A percentile compares a stretch with the other conserved stretches of the same genome.
phyloP scores from a whole-genome alignment of 768 basidiomycete genomes.

The Mycena pura region DNA sequence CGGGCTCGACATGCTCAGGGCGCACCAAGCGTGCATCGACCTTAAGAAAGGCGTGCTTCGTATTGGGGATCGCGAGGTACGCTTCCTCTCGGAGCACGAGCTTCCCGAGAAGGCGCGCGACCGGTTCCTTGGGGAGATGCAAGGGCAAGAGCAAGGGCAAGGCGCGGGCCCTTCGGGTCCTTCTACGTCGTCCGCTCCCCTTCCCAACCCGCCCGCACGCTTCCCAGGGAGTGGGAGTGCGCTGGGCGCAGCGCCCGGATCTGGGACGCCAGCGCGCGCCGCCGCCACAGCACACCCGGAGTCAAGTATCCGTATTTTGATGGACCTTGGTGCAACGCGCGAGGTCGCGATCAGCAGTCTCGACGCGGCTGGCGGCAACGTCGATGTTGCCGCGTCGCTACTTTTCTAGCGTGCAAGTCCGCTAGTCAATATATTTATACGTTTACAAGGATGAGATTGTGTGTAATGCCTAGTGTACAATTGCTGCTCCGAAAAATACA shows the following conservation, averaged over 20 bases:
- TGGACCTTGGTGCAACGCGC: slow-evolving; percentile 79
- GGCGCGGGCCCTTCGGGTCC: slow-evolving; percentile 28
- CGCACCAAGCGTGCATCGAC: slow-evolving; percentile 96
- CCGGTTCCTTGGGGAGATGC: slow-evolving; percentile 25
- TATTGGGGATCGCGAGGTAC: slow-evolving; percentile 90
- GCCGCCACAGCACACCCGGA: slow-evolving; percentile 57
- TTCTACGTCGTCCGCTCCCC: slow-evolving; percentile 25
- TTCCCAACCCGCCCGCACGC: slow-evolving; percentile 28
- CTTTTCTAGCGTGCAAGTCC: slow-evolving; percentile 61
- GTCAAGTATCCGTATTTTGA: slow-evolving; percentile 63
- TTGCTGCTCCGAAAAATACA: slow-evolving; percentile 26
- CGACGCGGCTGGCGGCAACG: slow-evolving; percentile 82
- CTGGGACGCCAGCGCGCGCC: slow-evolving; percentile 29
- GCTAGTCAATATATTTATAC: slow-evolving; percentile 22
- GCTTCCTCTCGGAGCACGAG: slow-evolving; percentile 93
- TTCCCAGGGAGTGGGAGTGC: slow-evolving; percentile 79
- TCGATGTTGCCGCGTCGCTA: slow-evolving; percentile 88
- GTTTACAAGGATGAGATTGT: slow-evolving; percentile 21
- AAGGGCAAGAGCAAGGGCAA: slow-evolving; percentile 23
- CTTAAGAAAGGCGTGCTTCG: slow-evolving; percentile 86
- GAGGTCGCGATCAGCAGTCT: slow-evolving; percentile 80
- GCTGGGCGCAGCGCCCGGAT: slow-evolving; percentile 54
- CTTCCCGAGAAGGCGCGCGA: slow-evolving; percentile 81
- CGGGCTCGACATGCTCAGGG: slow-evolving; percentile 99
- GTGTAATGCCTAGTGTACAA: slow-evolving; percentile 35